Percentiles rank a stretch among this genome's conserved stretches.
These are phyloP conservation scores for Phytophthora colocasiae DNA, from an alignment of 352 stramenopile genomes.

Conservation along the genomic window DNA sequence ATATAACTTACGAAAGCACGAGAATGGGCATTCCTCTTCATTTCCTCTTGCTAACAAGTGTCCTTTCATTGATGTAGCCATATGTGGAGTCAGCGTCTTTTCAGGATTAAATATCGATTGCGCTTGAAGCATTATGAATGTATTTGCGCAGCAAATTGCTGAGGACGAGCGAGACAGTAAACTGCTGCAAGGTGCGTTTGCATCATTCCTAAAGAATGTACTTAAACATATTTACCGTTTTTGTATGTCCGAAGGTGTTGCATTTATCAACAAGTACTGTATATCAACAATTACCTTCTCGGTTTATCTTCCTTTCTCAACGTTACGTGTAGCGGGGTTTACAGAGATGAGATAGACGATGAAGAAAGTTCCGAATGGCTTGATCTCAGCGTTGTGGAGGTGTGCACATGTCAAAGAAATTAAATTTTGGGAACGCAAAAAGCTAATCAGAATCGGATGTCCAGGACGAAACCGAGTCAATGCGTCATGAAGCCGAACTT, in stretches of 20 bases:
- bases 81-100: constrained; percentile 19
- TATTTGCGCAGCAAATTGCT: constrained; percentile 1
- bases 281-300: background rate
- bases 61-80: constrained; percentile 25
- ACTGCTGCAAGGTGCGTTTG: background rate
- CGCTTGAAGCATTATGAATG: background rate
- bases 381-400: constrained; percentile 24
- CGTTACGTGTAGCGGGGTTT: background rate
- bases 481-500: constrained; percentile 40
- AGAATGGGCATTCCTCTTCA: no score
- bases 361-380: constrained; percentile 21
- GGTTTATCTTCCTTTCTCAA: no score
- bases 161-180: constrained; percentile 5
- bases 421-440: background rate
- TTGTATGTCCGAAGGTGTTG: background rate
- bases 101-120: constrained; percentile 15
- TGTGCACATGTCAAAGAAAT: background rate
- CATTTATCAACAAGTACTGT: constrained; percentile 11
- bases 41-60: no score
- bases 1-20: no score
- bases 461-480: constrained; percentile 46
- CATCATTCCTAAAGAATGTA: background rate
- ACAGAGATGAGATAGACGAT: background rate
- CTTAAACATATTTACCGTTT: background rate
- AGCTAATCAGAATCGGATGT: constrained; percentile 1